Evolutionary conservation across 1,284 basidiomycete genomes (phyloP).

Genomic region (Takashimella koratensis): DNA sequence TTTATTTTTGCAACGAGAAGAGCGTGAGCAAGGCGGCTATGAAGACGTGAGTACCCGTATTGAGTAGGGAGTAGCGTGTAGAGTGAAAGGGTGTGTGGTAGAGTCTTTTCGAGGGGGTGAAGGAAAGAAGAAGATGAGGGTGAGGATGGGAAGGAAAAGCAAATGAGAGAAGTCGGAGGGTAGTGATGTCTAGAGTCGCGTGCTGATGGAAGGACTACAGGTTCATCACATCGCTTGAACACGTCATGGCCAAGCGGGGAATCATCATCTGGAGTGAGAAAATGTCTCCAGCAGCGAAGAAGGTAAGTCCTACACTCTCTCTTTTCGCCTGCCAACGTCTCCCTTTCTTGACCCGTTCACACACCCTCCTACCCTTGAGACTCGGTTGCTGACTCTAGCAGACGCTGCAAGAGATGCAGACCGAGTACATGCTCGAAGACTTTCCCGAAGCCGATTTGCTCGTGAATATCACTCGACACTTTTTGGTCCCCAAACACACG

Average conservation of each 20-base stretch:
- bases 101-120: no score
- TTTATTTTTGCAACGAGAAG: constrained; percentile 89
- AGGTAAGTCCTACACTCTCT: constrained; percentile 56
- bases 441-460: constrained; percentile 94
- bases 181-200: no score
- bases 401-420: constrained; percentile 84
- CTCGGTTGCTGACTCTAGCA: no score
- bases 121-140: no score
- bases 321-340: neutral
- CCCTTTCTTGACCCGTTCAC: neutral
- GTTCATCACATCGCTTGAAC: constrained; percentile 79
- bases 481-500: constrained; percentile 89
- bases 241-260: constrained; percentile 82
- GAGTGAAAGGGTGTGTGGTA: no score
- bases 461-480: constrained; percentile 96
- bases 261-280: constrained; percentile 94
- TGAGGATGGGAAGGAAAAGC: no score
- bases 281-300: constrained; percentile 94
- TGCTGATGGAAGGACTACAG: no score
- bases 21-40: constrained; percentile 93
- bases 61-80: constrained; percentile 3
- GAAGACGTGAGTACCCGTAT: constrained; percentile 78
- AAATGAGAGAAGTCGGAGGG: no score
- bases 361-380: neutral
- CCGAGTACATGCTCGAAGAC: constrained; percentile 85